Conservation (phyloP, 2,329 filamentous ascomycete genomes). For the Fusarium avenaceum region DNA sequence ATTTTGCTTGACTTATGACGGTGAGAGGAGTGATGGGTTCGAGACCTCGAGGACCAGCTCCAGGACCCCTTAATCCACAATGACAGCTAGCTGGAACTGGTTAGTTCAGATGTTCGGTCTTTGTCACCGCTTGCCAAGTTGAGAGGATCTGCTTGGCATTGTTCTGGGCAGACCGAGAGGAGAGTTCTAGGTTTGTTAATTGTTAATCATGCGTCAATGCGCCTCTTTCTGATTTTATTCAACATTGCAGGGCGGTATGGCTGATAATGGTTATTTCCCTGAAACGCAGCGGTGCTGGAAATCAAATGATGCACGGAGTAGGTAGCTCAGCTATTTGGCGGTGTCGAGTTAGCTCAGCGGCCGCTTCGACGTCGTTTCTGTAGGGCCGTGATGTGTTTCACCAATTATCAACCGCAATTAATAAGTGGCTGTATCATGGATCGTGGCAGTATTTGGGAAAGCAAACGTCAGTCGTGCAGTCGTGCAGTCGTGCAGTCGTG, state of each 20-base stretch:
- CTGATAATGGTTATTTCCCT: not conserved
- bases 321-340: too few species aligned
- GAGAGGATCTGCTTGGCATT: slow-evolving; percentile 4
- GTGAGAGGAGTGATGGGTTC: slow-evolving; percentile 7
- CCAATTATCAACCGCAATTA: not conserved
- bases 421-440: not conserved
- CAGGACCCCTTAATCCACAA: slow-evolving; percentile 8
- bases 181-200: not conserved
- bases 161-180: not conserved
- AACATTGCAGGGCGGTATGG: not conserved
- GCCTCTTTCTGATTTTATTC: not conserved
- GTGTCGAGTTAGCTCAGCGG: not conserved
- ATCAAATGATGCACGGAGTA: not conserved
- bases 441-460: slow-evolving; percentile 1
- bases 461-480: not conserved
- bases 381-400: not conserved
- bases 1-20: slow-evolving; percentile 12
- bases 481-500: not conserved
- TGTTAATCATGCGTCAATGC: slow-evolving; percentile 5
- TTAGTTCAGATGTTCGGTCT: not conserved
- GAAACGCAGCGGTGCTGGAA: slow-evolving; percentile 1
- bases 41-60: slow-evolving; percentile 12
- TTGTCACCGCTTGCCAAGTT: slow-evolving; percentile 13
- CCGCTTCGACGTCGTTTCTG: too few species aligned
- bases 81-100: slow-evolving; percentile 7